Evolutionary conservation across 306 rosid species (phyloP), one percentile per base, ranked within the genome.

Genomic region (Malus sieversii): DNA sequence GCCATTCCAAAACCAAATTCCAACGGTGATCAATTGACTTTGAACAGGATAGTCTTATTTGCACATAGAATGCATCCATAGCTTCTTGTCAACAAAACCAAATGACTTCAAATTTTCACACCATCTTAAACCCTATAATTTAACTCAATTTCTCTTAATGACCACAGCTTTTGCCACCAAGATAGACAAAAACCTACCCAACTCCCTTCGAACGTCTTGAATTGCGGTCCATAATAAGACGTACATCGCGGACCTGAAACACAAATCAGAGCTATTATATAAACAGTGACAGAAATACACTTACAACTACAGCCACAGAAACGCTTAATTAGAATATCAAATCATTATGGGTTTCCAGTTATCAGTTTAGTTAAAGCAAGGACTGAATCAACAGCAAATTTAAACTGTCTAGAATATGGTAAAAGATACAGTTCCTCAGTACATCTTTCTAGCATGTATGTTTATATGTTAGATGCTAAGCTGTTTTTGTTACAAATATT

Each of bases 161-260:
- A 58, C 61, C 52, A 9, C 59, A 72, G 66, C 53, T 38, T 38
- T 25, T 40, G 27, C 18, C 32, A 74, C 32, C 40, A 68, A 68
- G 72, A 23, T 18, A 33, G 19, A 62, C 13, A 68, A 81, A 65
- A 76, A 81, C 97, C 35, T 81, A 95, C 99, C 99, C 99, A 84
- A 92, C 92, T 70, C 99, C 99, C 86, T 95, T 95, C 10, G 99
- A 95, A 75, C 99, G 97, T 73, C 97, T 89, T 68, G 97, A 90
- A 86, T 85, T 95, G 71, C 99, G 97, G 82, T 92, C 99, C 99
- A 95, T 89, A 81, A 95, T 95, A 73, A 95, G 90, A 51, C 97
- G 96, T 77, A 92, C 99, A 78, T 95, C 99, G 57, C 99, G 97
- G 68, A 95, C 99, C 99, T 95, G 81, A 63, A 78, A 22, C 51